These are phyloP conservation scores for Populus tremula DNA, from an alignment of 345 rosid genomes.

Conservation along the genomic window DNA sequence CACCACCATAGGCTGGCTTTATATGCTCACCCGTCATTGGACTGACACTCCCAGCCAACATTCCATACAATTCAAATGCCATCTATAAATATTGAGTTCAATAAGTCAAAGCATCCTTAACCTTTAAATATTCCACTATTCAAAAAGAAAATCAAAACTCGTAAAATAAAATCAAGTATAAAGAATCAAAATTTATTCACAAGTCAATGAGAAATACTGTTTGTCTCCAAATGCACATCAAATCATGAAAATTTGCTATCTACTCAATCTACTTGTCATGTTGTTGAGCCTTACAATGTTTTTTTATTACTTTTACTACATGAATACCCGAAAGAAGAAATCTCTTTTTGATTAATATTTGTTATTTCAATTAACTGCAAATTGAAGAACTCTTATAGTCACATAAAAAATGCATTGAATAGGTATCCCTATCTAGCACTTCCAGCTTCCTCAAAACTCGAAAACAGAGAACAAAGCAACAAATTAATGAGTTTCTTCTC, in stretches of 20 bases:
- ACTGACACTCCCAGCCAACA: constrained; percentile 71
- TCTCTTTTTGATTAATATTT: not conserved
- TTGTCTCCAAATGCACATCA: not conserved
- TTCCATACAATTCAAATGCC: constrained; percentile 47
- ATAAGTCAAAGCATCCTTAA: not conserved
- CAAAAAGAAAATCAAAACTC: not conserved
- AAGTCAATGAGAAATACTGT: not conserved
- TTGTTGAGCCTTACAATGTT: not conserved
- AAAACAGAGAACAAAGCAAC: not conserved
- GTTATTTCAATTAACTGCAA: not conserved
- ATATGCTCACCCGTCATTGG: constrained; percentile 58
- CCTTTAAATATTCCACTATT: not conserved
- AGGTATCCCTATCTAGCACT: not conserved
- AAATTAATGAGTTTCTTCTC: not conserved
- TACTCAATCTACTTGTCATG: not conserved
- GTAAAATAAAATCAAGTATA: not conserved
- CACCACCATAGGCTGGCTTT: constrained; percentile 69
- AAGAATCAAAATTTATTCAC: not conserved
- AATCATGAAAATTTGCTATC: not conserved
- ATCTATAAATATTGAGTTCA: constrained; percentile 23
- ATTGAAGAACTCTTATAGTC: no score
- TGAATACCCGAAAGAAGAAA: not conserved
- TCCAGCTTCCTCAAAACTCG: not conserved
- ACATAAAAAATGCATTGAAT: not conserved
- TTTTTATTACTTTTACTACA: not conserved